Percentiles rank a stretch among this genome's conserved stretches.
Conservation (phyloP, 148 eudicot genomes). For the Rhododendron ovatum region DNA sequence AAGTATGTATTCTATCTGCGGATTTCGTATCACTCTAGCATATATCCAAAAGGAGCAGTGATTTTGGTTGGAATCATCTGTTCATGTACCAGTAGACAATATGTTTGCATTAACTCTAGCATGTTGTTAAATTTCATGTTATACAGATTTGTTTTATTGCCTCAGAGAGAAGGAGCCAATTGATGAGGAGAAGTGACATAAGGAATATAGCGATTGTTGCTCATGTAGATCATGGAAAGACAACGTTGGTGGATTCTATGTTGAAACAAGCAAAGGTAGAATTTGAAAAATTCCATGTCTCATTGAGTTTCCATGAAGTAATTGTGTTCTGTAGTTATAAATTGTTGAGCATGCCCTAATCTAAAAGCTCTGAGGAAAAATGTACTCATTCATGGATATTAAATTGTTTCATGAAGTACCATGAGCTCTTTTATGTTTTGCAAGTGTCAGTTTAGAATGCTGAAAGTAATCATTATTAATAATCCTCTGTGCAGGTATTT, state of each 20-base stretch:
- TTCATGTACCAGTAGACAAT: background rate
- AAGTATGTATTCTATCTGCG: background rate
- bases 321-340: background rate
- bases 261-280: constrained; percentile 90
- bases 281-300: background rate
- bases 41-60: background rate
- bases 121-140: background rate
- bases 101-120: background rate
- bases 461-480: background rate
- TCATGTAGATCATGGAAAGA: constrained; percentile 99
- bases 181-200: constrained; percentile 77
- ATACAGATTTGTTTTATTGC: background rate
- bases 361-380: background rate
- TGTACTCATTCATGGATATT: background rate
- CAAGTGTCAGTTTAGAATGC: background rate
- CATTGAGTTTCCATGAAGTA: background rate
- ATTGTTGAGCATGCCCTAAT: background rate
- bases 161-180: constrained; percentile 50
- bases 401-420: background rate
- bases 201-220: constrained; percentile 98
- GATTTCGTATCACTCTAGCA: background rate
- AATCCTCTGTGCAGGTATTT: constrained; percentile 66
- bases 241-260: constrained; percentile 96
- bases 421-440: background rate
- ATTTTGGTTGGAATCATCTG: background rate